Evolutionary conservation across 352 stramenopile species (phyloP), one percentile per base, ranked within the genome.

Genomic region (Pythium phragmiticola): DNA sequence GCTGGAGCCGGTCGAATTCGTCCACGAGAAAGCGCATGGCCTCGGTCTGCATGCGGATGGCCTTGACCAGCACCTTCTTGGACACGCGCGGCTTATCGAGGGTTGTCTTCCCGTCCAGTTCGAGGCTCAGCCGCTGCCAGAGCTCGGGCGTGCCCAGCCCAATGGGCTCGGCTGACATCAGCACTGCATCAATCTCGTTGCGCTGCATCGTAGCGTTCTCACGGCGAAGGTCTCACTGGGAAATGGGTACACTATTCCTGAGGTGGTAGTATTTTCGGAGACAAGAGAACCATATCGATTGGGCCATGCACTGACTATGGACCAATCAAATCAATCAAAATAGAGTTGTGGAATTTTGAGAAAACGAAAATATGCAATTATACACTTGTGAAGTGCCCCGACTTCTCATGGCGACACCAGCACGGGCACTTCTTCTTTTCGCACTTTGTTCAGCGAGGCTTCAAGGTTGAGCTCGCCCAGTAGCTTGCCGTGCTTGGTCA

Each of bases 51-150:
- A 93, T 89, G 45, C 84, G 84, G 46, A 94, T 66, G 5, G 82
- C 87, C 46, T 92, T 92, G 45, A 94, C 68, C 36, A 94, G 68
- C 34, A 92, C 82, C 43, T 92, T 94, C 65, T 94, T 94, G 49
- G 80, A 84, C 41, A 94, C 85, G 6, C 76, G 85, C 7, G 85
- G 85, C 55, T 89, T 87, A 49, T 94, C 85, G 7, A 92, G 75
- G 46, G 84, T 76, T 6, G 78, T 90, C 64, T 90, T 90, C 9
- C 85, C 85, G 60, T 90, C 77, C n/a, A 94, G 62, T 69, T 94
- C 85, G 19, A 84, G 74, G 39, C 85, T 87, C 53, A 94, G 72
- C 33, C 81, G 80, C 60, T 89, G 80, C 85, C 85, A 94, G 42
- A 90, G 58, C 71, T 94, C 85, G 17, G 85, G 82, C 19, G 85